Base-by-base conservation (phyloP, 2,329 filamentous ascomycete genomes). In the Trichoderma guizhouense region DNA sequence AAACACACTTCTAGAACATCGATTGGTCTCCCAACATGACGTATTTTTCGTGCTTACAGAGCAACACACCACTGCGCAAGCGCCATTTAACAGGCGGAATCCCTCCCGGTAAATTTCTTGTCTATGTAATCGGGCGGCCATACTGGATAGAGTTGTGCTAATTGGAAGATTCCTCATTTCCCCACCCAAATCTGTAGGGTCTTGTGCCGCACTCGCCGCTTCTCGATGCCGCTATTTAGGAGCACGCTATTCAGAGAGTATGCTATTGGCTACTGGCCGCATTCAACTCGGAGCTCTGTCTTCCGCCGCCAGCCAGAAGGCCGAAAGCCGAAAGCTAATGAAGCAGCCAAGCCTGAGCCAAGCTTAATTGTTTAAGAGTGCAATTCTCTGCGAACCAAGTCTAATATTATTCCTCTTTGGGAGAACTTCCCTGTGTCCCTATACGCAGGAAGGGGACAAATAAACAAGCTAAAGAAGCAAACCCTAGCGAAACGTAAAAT, bases 201-300 rank as follows among this genome's bases (percentile, higher is more conserved):
- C 36, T 7, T 12, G n/a, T 61, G 66, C 66, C 66, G 66, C 66
- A 34, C 34, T 61, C 55, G 66, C 66, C 66, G 66, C 66, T 61
- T 28, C 3, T 28, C 21, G 12, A 34, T 11, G 66, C 66, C 66
- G 55, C 66, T 36, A 24, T 30, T 39, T 3, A 36, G 7, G 32
- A 36, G 47, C 30, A 18, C 24, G 51, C 32, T 26, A 21, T 14
- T 26, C 7, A 14, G 21, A 21, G 21, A 5, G 24, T 7, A 12
- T 6, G n/a, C 47, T 36, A 63, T 63, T 63, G 34, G 60, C 7
- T 43, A 9, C n/a, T 53, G 47, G n/a, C 21, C 8, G 2, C 14
- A 18, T 8, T 12, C 28, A 36, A 32, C 12, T 32, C 28, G n/a
- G 18, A 39, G 18, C 15, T 21, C n/a, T 26, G 21, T 4, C 18